These are phyloP conservation scores for Isabelozyma rhagii DNA, from an alignment of 805 yeast genomes.

Conservation along the genomic window DNA sequence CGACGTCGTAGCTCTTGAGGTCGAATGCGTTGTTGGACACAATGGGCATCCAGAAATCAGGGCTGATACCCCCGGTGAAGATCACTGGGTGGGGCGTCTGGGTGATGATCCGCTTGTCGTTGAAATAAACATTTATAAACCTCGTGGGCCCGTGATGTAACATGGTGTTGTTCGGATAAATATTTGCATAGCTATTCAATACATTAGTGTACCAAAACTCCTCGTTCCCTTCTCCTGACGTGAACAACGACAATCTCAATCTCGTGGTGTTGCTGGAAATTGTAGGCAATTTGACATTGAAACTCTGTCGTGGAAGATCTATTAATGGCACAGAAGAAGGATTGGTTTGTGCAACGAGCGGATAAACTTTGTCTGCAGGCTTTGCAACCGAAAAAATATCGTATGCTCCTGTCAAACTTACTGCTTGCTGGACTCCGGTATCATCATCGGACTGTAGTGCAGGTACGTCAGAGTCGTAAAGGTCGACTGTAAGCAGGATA, in stretches of 20 bases:
- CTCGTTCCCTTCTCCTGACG: slow-evolving; percentile 67
- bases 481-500: slow-evolving; percentile 45
- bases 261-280: slow-evolving; percentile 51
- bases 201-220: slow-evolving; percentile 71
- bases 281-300: slow-evolving; percentile 33
- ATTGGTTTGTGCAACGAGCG: slow-evolving; percentile 19
- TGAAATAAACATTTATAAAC: slow-evolving; percentile 54
- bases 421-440: slow-evolving; percentile 7
- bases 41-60: slow-evolving; percentile 70
- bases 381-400: slow-evolving; percentile 16
- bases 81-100: slow-evolving; percentile 63
- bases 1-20: slow-evolving; percentile 58
- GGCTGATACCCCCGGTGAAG: slow-evolving; percentile 71
- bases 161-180: slow-evolving; percentile 30
- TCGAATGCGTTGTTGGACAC: slow-evolving; percentile 70
- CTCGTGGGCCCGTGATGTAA: slow-evolving; percentile 65
- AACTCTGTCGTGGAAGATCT: slow-evolving; percentile 34
- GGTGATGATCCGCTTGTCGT: slow-evolving; percentile 51
- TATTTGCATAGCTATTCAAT: slow-evolving; percentile 38
- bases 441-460: slow-evolving; percentile 1
- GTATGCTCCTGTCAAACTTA: slow-evolving; percentile 2
- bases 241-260: slow-evolving; percentile 49
- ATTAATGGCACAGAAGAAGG: slow-evolving; percentile 34
- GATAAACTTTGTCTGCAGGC: slow-evolving; percentile 32
- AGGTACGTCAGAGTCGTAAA: slow-evolving; percentile 28